phyloP scores from a whole-genome alignment of 306 rosid genomes.

The Glycyrrhiza uralensis region DNA sequence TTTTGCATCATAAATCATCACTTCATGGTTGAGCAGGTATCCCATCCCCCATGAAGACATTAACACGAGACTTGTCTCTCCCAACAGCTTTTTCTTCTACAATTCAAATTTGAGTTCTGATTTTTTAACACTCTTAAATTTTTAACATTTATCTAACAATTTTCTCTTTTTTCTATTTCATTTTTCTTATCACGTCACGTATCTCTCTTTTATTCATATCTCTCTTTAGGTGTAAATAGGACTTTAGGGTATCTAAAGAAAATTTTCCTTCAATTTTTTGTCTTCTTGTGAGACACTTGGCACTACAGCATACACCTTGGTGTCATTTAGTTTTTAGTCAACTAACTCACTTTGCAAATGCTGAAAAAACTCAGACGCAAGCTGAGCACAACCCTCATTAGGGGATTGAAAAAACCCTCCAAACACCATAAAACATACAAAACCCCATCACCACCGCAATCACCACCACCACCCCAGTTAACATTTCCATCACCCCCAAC shows the following conservation, averaged over 20 bases:
- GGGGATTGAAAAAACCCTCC: background rate
- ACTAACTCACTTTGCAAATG: slow-evolving; percentile 16
- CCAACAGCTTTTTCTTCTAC: background rate
- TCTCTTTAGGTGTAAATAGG: too few species aligned
- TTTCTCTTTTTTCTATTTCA: too few species aligned
- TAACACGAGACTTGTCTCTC: background rate
- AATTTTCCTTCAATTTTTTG: too few species aligned
- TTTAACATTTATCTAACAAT: too few species aligned
- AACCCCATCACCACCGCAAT: background rate
- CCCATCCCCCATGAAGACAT: background rate
- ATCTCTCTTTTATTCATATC: too few species aligned
- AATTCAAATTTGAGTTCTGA: too few species aligned
- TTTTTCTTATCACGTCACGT: too few species aligned
- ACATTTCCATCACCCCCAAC: background rate
- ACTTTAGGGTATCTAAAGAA: too few species aligned
- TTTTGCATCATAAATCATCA: background rate
- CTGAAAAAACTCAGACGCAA: slow-evolving; percentile 24
- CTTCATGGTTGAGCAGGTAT: background rate
- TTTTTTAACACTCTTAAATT: too few species aligned
- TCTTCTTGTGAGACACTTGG: background rate
- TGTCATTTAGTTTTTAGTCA: slow-evolving; percentile 10
- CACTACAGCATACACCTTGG: background rate
- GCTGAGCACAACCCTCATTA: background rate
- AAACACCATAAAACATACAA: slow-evolving; percentile 28
- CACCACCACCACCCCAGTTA: background rate